Base-by-base conservation (phyloP, 306 rosid genomes). In the Bauhinia variegata region DNA sequence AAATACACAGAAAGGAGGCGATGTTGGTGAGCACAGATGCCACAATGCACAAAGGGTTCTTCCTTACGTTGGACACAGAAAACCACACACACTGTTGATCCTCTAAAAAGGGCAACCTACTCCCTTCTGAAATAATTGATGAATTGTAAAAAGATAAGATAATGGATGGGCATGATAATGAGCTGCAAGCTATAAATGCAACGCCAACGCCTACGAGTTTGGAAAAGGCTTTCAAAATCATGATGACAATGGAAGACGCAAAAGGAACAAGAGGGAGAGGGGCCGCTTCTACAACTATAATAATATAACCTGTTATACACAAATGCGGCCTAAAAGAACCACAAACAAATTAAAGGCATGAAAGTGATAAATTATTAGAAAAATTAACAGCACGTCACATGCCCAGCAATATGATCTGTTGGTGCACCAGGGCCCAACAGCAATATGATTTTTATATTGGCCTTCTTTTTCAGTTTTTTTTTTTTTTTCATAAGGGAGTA, bases 171-270 rank as follows among this genome's bases (percentile, higher is more conserved):
- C 58, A 75, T 46, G 41, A 70, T 60, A 53, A 70, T 53, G 67
- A 70, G 67, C 71, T 74, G 74, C 18, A 57, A 79, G 36, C 65
- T 57, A 78, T 19, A 38, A 67, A 44, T 11, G 52, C 71, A 62
- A 54, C 44, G n/a, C n/a, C n/a, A n/a, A n/a, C n/a, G 55, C 70
- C 78, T 61, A 65, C 70, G 69, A 74, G 57, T 54, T 76, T 19
- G 85, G 71, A 80, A 69, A 76, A 70, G 73, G 71, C 41, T 63
- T 66, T 62, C 57, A 46, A 60, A 41, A 57, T 79, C 41, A 84
- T 74, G 39, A 79, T 83, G 65, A 30, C 46, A 48, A n/a, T 75
- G 79, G 75, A 73, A 60, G 41, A 47, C 51, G 61, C 56, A 43
- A 60, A 59, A 70, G 55, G 63, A 48, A 38, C 59, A 37, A n/a